Evolutionary conservation across 1,284 basidiomycete genomes (phyloP), one percentile per base, ranked within the genome.

Genomic region (Cutaneotrichosporon dermatis): DNA sequence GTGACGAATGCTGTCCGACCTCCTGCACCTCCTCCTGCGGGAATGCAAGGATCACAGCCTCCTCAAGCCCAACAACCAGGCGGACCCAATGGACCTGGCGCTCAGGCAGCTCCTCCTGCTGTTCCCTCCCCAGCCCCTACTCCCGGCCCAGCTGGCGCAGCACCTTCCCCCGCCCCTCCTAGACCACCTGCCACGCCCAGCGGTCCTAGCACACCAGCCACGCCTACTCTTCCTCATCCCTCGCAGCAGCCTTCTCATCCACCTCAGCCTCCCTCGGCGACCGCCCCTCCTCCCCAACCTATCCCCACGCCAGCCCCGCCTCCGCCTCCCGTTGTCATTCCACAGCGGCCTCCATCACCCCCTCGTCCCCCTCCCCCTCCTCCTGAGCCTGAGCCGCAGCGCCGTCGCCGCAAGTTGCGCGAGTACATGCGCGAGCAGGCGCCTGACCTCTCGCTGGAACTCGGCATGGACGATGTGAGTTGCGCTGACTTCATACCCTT

Each of bases 391-490:
- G 72, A 74, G 44, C 60, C 53, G 5, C 41, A 53, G 0, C 61
- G 72, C 41, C 51, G 74, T 33, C 73, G 71, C 57, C 60, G 75
- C 39, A 72, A 73, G 58, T 60, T 72, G 40, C 66, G 61, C 44
- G 73, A 74, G 48, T 69, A 65, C 54, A 52, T 70, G 36, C 55
- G 51, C 15, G 73, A 75, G 61, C 34, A 65, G 25, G 69, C 65
- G 9, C 71, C 73, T 0, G 72, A 70, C 3, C 55, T 74, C n/a
- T 63, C 69, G 54, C 51, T 73, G 16, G 73, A 76, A 51, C 41
- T 68, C 11, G 74, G 70, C 7, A 50, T 73, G 9, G 66, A 69
- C 33, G 63, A 73, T 48, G 70, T 76, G 55, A 62, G 72, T 66
- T 3, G 25, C 25, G 25, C 25, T 3, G 9, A 1, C 25, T 7